Evolutionary conservation across 148 eudicot species (phyloP), one percentile per base, ranked within the genome.

Genomic region (Agrostemma githago): DNA sequence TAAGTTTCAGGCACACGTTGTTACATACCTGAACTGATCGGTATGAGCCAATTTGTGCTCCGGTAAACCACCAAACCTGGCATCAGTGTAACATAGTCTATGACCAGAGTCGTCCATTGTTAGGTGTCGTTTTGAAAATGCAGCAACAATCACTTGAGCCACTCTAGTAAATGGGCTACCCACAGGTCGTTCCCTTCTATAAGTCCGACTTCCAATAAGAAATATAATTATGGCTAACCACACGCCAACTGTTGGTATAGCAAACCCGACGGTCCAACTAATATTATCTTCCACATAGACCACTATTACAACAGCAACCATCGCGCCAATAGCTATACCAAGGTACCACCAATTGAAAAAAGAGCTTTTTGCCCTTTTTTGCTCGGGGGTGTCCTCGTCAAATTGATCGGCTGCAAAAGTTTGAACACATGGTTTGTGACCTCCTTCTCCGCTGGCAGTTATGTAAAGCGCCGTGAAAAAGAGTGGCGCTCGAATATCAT

Each of bases 271-370:
- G 4, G 77, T 79, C 94, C 94, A 89, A 10, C 94, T 82, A 0
- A 88, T 56, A 14, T 86, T 62, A 8, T 89, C 94, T 74, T 89
- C 78, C 12, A 86, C 79, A 67, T 86, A 88, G 48, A 83, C 82
- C 6, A 89, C 82, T 8, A 78, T 84, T 7, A 88, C 41, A 2
- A 79, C 80, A 2, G 91, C 88, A 10, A 68, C 7, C 5, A 87
- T 82, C 48, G 89, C 82, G 6, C 91, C 91, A 5, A 75, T 11
- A 48, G 84, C 91, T 2, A 88, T 84, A 5, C 94, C 94, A 17
- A 88, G 82, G 79, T 83, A 89, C 93, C 93, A 89, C 90, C 90
- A 89, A 51, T 89, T 89, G 84, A 89, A 89, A 82, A 89, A 89
- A 3, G 94, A 88, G 79, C 88, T 83, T 76, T 89, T 89, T 1